These are phyloP conservation scores for Glycine tomentella DNA, from an alignment of 306 rosid genomes.

Conservation along the genomic window DNA sequence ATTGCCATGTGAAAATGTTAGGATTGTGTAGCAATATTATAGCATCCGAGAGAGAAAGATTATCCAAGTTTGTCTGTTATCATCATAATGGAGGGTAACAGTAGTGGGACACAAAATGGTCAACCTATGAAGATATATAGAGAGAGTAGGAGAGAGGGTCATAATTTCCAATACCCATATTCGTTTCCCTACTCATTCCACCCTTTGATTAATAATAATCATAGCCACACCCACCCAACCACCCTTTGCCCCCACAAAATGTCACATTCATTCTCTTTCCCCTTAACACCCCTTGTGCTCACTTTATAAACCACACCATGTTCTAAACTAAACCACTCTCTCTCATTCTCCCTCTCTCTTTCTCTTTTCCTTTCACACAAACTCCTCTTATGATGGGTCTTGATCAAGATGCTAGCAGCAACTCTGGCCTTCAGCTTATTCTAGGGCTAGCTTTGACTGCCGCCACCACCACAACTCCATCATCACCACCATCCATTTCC, in stretches of 20 bases:
- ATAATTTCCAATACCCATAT: slow-evolving; percentile 56
- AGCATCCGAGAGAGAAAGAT: slow-evolving; percentile 42
- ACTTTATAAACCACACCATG: slow-evolving; percentile 56
- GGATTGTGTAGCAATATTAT: slow-evolving; percentile 36
- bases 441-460: slow-evolving; percentile 65
- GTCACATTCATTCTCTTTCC: slow-evolving; percentile 66
- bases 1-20: slow-evolving; percentile 58
- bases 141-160: slow-evolving; percentile 43
- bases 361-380: background rate
- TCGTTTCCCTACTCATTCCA: slow-evolving; percentile 75
- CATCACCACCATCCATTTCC: slow-evolving; percentile 37
- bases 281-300: slow-evolving; percentile 38
- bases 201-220: slow-evolving; percentile 77
- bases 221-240: slow-evolving; percentile 96
- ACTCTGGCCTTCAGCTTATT: slow-evolving; percentile 65
- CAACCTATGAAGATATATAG: slow-evolving; percentile 70
- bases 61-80: slow-evolving; percentile 53
- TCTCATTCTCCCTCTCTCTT: background rate
- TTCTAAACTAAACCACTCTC: slow-evolving; percentile 14
- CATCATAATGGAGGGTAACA: slow-evolving; percentile 58
- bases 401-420: slow-evolving; percentile 53
- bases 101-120: slow-evolving; percentile 84
- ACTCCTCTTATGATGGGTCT: slow-evolving; percentile 63
- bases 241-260: slow-evolving; percentile 73
- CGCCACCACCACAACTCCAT: slow-evolving; percentile 24